Conservation (phyloP, 495 filamentous ascomycete genomes). For the Talaromyces borbonicus region DNA sequence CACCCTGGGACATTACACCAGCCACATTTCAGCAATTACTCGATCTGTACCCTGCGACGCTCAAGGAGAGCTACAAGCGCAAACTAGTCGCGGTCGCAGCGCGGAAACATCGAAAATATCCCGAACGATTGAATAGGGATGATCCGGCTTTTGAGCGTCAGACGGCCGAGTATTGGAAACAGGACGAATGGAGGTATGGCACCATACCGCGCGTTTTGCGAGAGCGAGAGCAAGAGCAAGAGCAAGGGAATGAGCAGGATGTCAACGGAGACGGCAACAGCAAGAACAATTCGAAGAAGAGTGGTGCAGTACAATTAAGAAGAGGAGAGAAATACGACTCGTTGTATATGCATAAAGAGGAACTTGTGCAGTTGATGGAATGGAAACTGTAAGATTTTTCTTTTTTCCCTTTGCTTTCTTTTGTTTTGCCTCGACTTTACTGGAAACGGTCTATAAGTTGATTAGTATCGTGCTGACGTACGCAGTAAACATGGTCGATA, state of each 20-base stretch:
- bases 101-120: conserved; percentile 12
- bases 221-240: conserved; percentile 6
- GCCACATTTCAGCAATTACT: conserved; percentile 24
- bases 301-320: neutral
- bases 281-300: neutral
- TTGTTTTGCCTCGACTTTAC: too few relatives aligned
- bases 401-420: too few relatives aligned
- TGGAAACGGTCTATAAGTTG: too few relatives aligned
- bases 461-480: neutral
- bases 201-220: conserved; percentile 14
- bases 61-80: conserved; percentile 16
- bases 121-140: conserved; percentile 10
- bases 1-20: conserved; percentile 20
- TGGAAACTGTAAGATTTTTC: conserved; percentile 66
- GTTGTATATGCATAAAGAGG: conserved; percentile 21
- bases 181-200: conserved; percentile 31
- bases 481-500: conserved; percentile 53
- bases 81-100: conserved; percentile 7
- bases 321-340: neutral
- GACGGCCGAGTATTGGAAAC: conserved; percentile 13
- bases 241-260: neutral
- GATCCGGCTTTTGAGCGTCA: conserved; percentile 7
- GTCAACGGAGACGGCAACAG: neutral
- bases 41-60: conserved; percentile 21
- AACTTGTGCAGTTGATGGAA: conserved; percentile 43